These are phyloP conservation scores for Gossypium lobatum DNA, from an alignment of 441 rosid species.

Conservation along the genomic window DNA sequence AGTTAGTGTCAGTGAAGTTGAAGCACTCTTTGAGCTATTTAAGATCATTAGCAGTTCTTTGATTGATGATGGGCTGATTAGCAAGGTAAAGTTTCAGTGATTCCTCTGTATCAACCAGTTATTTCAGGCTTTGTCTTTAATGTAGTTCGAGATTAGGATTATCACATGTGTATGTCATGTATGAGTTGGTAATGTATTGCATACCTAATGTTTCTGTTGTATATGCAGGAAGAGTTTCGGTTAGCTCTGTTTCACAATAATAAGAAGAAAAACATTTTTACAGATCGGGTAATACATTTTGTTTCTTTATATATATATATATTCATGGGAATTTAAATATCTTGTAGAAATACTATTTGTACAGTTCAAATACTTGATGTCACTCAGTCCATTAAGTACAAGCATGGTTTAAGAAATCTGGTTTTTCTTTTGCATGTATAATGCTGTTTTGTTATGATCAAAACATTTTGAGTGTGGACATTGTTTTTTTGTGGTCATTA, in stretches of 20 bases:
- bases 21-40: constrained; percentile 88
- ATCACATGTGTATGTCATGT: not conserved
- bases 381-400: not conserved
- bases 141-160: not conserved
- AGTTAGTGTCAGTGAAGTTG: constrained; percentile 98
- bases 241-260: constrained; percentile 77
- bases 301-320: not conserved
- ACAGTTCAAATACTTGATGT: not conserved
- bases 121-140: constrained; percentile 2
- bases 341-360: not conserved
- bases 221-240: constrained; percentile 90
- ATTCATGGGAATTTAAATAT: not conserved
- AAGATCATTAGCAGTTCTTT: constrained; percentile 95
- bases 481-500: not conserved
- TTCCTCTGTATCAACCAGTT: not conserved
- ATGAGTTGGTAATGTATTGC: not conserved
- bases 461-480: not conserved
- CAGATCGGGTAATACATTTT: constrained; percentile 59
- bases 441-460: not conserved
- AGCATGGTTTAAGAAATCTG: not conserved
- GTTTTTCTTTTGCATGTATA: not conserved
- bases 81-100: constrained; percentile 48
- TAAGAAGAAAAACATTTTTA: constrained; percentile 89
- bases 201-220: constrained; percentile 13
- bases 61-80: constrained; percentile 89